Evolutionary conservation across 768 basidiomycete genomes (phyloP), one percentile per base, ranked within the genome.

Genomic region (Macrolepiota dolichaula): DNA sequence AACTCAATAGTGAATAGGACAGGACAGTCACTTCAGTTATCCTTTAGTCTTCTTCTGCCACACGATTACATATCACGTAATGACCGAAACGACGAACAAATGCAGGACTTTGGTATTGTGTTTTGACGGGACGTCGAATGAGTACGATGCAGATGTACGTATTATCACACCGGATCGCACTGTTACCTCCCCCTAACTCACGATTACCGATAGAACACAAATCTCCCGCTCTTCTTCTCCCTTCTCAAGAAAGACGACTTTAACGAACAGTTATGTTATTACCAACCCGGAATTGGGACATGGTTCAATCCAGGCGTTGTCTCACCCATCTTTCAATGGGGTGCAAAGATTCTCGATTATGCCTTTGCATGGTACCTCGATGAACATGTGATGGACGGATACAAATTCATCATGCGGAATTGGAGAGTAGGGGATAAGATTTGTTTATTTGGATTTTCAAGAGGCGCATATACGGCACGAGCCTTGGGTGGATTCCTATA

Each of bases 321-420:
- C 22, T 80, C 83, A 0, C 87, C 89, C 0, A 0, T 86, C 6
- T 85, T 84, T 62, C 69, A 76, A 51, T 82, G 84, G 82, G 64
- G 74, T 0, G 90, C 88, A 5, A 84, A 84, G 67, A 66, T 86
- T 3, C 57, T 88, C 42, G 92, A 93, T 65, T 71, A 82, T 53
- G 91, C 88, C 0, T 72, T 91, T 61, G 92, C 91, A 22, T 91
- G 88, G 89, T 91, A 87, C 66, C 75, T 92, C 44, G 85, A 86
- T 56, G 80, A 68, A 1, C 90, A 92, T 72, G 86, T 92, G 24
- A 82, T 85, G 73, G 86, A 82, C 9, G 92, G 92, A 0, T 94
- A 93, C 71, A 76, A 74, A 63, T 93, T 87, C 70, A 73, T 93
- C 55, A 92, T 93, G 91, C 80, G 88, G 63, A 92, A 88, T 66